These are phyloP conservation scores for Coemansia sp. DNA, from an alignment of 192 early-diverging fungal genomes.

Conservation along the genomic window DNA sequence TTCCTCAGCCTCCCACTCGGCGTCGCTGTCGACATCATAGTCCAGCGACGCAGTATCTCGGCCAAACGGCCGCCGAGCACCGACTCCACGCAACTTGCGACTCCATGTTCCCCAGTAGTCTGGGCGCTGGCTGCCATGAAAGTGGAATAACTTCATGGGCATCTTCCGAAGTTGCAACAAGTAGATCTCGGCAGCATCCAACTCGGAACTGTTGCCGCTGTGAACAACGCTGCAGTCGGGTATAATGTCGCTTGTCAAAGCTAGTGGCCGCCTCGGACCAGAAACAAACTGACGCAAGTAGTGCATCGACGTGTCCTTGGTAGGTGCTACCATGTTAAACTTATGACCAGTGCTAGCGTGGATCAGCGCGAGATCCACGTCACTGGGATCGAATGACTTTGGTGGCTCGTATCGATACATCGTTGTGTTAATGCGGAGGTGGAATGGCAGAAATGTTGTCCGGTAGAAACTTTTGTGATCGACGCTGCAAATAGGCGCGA, in stretches of 20 bases:
- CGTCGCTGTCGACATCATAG: conserved; percentile 88
- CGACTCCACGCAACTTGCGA: conserved; percentile 57
- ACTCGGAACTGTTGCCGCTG: conserved; percentile 7
- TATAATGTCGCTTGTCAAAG: background rate
- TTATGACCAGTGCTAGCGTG: too few relatives aligned
- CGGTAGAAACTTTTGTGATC: conserved; percentile 26
- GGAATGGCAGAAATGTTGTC: conserved; percentile 40
- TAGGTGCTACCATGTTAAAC: background rate
- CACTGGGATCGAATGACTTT: conserved; percentile 31
- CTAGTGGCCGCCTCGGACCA: background rate
- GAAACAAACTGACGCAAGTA: background rate
- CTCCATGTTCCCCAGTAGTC: conserved; percentile 70
- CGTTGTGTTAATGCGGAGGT: conserved; percentile 32
- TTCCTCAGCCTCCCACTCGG: conserved; percentile 84
- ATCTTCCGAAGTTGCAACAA: conserved; percentile 16
- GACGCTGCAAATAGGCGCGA: background rate
- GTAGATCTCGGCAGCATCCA: conserved; percentile 32
- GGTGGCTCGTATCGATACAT: conserved; percentile 27
- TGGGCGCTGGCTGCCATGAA: conserved; percentile 28
- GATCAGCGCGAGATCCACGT: conserved; percentile 34
- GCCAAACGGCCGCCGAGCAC: conserved; percentile 62
- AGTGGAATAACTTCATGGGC: conserved; percentile 40
- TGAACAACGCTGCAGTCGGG: background rate
- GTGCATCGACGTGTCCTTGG: conserved; percentile 5
- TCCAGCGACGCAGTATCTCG: conserved; percentile 65